These are phyloP conservation scores for Ceratonia siliqua DNA, from an alignment of 306 rosid species.

Conservation along the genomic window DNA sequence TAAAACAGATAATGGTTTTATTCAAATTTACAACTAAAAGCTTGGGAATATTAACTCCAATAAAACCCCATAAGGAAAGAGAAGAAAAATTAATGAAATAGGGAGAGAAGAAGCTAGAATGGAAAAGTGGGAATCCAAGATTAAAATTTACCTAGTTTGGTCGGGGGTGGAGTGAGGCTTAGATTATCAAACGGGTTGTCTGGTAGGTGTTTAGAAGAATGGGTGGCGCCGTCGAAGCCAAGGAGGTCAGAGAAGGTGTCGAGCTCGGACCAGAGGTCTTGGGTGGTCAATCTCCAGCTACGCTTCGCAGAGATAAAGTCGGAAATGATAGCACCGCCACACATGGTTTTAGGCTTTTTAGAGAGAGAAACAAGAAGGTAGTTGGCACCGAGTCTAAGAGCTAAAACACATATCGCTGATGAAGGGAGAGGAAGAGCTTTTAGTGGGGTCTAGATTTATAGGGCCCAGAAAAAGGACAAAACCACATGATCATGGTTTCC, in stretches of 20 bases:
- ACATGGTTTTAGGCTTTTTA: slow-evolving; percentile 42
- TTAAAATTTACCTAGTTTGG: background rate
- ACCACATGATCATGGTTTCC: background rate
- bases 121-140: too few relatives aligned
- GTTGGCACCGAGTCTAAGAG: too few relatives aligned
- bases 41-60: too few relatives aligned
- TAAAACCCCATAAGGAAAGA: too few relatives aligned
- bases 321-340: slow-evolving; percentile 82
- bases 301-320: slow-evolving; percentile 41
- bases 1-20: background rate
- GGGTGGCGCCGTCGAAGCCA: slow-evolving; percentile 29
- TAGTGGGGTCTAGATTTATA: slow-evolving; percentile 29
- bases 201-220: background rate
- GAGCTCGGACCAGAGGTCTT: slow-evolving; percentile 52
- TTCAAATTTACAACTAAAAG: too few relatives aligned
- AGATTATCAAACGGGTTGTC: background rate
- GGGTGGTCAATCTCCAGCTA: slow-evolving; percentile 29
- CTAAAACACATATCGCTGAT: too few relatives aligned
- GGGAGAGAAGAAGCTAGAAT: background rate
- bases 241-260: slow-evolving; percentile 49
- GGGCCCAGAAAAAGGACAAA: slow-evolving; percentile 18
- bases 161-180: background rate
- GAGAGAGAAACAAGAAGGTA: background rate
- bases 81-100: too few relatives aligned
- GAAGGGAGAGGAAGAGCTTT: background rate